phyloP scores from a whole-genome alignment of 1,284 basidiomycete genomes.

The Cutaneotrichosporon spelunceum region DNA sequence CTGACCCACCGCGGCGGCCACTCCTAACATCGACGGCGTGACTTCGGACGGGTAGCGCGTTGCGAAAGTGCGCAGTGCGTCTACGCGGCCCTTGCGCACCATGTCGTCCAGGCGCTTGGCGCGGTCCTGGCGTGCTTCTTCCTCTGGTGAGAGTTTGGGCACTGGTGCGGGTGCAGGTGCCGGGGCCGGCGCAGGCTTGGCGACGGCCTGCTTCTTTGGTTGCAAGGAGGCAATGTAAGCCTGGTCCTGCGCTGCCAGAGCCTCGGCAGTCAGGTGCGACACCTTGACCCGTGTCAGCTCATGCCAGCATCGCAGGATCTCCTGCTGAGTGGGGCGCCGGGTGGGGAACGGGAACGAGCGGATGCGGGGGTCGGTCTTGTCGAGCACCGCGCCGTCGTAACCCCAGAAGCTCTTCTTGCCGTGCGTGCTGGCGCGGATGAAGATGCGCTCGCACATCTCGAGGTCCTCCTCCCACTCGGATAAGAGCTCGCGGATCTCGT shows the following conservation, averaged over 20 bases:
- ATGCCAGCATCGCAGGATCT: conserved; percentile 78
- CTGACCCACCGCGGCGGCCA: conserved; percentile 71
- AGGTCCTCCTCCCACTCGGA: conserved; percentile 82
- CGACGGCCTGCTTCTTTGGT: conserved; percentile 58
- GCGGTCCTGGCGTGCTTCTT: conserved; percentile 70
- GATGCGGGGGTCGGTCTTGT: conserved; percentile 69
- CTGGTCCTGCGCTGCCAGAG: conserved; percentile 78
- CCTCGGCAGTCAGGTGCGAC: conserved; percentile 80
- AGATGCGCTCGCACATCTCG: conserved; percentile 74
- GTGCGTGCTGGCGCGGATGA: conserved; percentile 78
- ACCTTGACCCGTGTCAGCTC: conserved; percentile 84
- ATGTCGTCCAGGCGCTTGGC: conserved; percentile 82
- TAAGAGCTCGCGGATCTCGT: conserved; percentile 83
- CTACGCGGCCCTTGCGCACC: conserved; percentile 77
- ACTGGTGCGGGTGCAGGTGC: conserved; percentile 54
- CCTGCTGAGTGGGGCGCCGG: conserved; percentile 87
- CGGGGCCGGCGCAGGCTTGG: conserved; percentile 43
- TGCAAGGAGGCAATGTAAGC: conserved; percentile 74
- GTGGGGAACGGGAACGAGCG: conserved; percentile 92
- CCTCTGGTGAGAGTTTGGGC: conserved; percentile 69
- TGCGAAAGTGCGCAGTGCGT: conserved; percentile 75
- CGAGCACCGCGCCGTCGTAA: conserved; percentile 66
- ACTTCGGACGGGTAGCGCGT: conserved; percentile 66
- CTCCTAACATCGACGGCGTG: conserved; percentile 65
- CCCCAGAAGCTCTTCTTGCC: conserved; percentile 85